Percentiles rank a stretch among this genome's conserved stretches.
Conservation (phyloP, 1,284 basidiomycete species). For the Austropuccinia psidii region DNA sequence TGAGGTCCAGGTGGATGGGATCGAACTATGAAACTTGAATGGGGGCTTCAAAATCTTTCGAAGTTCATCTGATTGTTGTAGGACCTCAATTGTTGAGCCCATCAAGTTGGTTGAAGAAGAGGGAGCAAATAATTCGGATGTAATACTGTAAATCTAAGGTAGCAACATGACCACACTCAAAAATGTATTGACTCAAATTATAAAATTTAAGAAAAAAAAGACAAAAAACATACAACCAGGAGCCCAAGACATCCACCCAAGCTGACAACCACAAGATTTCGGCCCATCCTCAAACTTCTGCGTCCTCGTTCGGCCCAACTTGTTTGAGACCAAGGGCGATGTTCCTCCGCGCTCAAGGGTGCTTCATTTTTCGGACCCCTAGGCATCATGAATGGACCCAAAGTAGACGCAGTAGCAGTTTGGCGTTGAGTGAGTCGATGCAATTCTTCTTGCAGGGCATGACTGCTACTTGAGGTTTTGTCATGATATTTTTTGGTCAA, state of each 20-base stretch:
- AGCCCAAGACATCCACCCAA: constrained; percentile 13
- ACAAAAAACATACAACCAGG: constrained; percentile 9
- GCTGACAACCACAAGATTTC: constrained; percentile 14
- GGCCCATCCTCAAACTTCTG: not conserved
- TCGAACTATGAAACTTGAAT: constrained; percentile 8
- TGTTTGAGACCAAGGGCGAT: constrained; percentile 1
- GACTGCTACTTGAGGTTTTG: no score
- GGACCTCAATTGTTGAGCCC: not conserved
- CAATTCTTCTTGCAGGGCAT: constrained; percentile 22
- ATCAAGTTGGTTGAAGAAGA: constrained; percentile 21
- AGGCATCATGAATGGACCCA: constrained; percentile 15
- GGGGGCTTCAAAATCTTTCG: not conserved
- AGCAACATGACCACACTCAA: no score
- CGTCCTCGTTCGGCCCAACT: not conserved
- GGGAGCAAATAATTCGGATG: constrained; percentile 30
- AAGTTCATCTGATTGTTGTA: not conserved
- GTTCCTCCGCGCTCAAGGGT: not conserved
- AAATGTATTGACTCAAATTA: no score
- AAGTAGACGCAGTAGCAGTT: not conserved
- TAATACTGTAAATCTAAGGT: constrained; percentile 31
- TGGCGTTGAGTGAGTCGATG: constrained; percentile 1
- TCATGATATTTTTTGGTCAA: no score
- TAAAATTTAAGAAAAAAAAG: no score
- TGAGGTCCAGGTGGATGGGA: not conserved
- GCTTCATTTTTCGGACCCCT: not conserved